Base-by-base conservation (phyloP, 148 eudicot genomes). In the Camellia japonica region DNA sequence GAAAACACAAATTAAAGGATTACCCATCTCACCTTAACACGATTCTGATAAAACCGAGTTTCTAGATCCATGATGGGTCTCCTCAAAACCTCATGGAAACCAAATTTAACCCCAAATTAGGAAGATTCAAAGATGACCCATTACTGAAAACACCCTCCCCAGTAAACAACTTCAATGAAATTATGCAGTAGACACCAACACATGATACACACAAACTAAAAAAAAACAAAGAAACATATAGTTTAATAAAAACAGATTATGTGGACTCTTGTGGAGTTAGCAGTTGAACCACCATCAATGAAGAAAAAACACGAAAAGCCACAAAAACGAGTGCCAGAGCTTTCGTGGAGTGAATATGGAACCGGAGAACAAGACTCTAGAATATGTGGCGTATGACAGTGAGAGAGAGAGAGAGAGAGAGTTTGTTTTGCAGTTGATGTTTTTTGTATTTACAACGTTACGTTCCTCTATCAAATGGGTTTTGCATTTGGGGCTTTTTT, bases 61-160 rank as follows among this genome's bases (percentile, higher is more conserved):
- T 94, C 97, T 59, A 88, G 97, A 94, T 97, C 99, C 99, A 97
- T 94, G 73, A 84, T 70, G 66, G 47, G 69, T 82, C 79, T 78
- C 7, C 83, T 91, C 86, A 86, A 65, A 79, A 65, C 67, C 80
- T 77, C 79, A 82, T 86, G 20, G 80, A 67, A 20, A 68, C 77
- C 92, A 88, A 88, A 69, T 86, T 83, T 64, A 23, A 49, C 51
- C 18, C 66, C 72, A 55, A 80, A 82, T 86, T 80, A 14, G 77
- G 77, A 77, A 71, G 73, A 78, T 84, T 82, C 46, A 82, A 63
- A 68, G 66, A 78, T 52, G 78, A 75, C 85, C 88, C 90, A 82
- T 70, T 77, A 78, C 79, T n/a, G 23, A 23, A 89, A 85, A 59
- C 30, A 68, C 80, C 83, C 73, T 64, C 86, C 65, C 78, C 68